Percentiles rank a stretch among this genome's conserved stretches.
Evolutionary conservation across 164 flowering plant species (phyloP).

Genomic region (Stephania japonica): DNA sequence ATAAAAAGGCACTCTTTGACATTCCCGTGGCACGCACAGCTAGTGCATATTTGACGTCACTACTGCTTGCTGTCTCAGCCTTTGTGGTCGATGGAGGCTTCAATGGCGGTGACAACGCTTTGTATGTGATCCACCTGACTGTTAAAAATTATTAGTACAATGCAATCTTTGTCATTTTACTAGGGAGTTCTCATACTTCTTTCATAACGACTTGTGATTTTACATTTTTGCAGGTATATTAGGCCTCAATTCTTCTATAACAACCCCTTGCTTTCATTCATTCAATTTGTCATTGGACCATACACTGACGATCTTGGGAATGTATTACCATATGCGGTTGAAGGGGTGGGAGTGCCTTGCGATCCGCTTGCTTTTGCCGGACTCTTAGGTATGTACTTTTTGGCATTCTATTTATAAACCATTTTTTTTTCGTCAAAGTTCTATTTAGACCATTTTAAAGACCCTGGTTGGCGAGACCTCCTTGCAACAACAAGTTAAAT

Average conservation of each 20-base stretch:
- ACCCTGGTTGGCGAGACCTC: too few species aligned
- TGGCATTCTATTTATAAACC: too few species aligned
- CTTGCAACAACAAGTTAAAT: background rate
- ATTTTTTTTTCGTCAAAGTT: too few species aligned
- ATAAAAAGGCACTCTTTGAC: constrained; percentile 89
- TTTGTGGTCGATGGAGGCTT: constrained; percentile 92
- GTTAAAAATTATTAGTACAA: background rate
- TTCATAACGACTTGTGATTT: background rate
- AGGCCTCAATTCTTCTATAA: constrained; percentile 90
- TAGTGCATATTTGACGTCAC: constrained; percentile 85
- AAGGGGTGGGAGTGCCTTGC: constrained; percentile 96
- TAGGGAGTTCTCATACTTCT: background rate
- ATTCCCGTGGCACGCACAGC: constrained; percentile 96
- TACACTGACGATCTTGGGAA: constrained; percentile 94
- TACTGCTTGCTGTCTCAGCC: constrained; percentile 70
- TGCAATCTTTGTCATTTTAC: background rate
- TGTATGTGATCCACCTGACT: constrained; percentile 38
- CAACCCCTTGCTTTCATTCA: constrained; percentile 87
- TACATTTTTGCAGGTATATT: constrained; percentile 58
- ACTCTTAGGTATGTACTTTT: constrained; percentile 56
- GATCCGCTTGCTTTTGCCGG: constrained; percentile 99
- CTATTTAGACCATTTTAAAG: background rate
- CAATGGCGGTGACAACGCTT: constrained; percentile 95
- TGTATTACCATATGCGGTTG: constrained; percentile 91
- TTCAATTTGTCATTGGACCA: constrained; percentile 85